phyloP scores from a whole-genome alignment of 805 yeast species.

The Metschnikowia santaceciliae region DNA sequence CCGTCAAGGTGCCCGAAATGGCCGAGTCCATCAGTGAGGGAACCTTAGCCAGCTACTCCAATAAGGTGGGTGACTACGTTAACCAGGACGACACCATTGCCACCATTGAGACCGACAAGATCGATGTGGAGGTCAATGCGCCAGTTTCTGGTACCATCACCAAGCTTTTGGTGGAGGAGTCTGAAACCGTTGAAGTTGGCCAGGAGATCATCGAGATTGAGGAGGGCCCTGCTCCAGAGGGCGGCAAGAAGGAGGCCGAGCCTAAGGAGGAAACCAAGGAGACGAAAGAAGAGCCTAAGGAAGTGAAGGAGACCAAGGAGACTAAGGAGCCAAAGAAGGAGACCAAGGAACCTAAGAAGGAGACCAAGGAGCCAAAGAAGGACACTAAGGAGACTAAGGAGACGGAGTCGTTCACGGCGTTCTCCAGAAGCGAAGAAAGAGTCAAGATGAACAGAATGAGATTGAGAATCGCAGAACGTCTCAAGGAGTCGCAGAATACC shows the following conservation, averaged over 20 bases:
- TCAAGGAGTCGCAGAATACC: slow-evolving; percentile 98
- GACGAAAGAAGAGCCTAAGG: slow-evolving; percentile 19
- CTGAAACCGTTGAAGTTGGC: slow-evolving; percentile 94
- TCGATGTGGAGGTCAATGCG: slow-evolving; percentile 94
- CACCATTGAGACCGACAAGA: slow-evolving; percentile 97
- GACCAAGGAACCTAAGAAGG: slow-evolving; percentile 27
- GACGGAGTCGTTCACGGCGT: slow-evolving; percentile 39
- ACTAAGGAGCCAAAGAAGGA: slow-evolving; percentile 26
- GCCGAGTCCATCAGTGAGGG: slow-evolving; percentile 99
- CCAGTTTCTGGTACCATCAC: slow-evolving; percentile 88
- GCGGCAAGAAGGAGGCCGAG: slow-evolving; percentile 25
- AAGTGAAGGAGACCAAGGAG: slow-evolving; percentile 18
- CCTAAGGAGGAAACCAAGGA: slow-evolving; percentile 18
- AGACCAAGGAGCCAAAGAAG: slow-evolving; percentile 9
- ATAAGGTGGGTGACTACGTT: slow-evolving; percentile 84
- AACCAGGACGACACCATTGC: slow-evolving; percentile 87
- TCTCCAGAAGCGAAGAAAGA: slow-evolving; percentile 82
- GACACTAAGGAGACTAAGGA: slow-evolving; percentile 6
- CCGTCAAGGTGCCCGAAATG: slow-evolving; percentile 94
- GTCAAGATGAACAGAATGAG: slow-evolving; percentile 99
- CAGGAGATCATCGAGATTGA: slow-evolving; percentile 87
- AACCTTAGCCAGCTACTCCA: slow-evolving; percentile 65
- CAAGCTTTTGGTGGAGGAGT: slow-evolving; percentile 77
- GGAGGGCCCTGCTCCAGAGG: slow-evolving; percentile 43
- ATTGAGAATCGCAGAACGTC: slow-evolving; percentile 96